Evolutionary conservation across 140 eudicot genomes (phyloP), one percentile per base, ranked within the genome.

Genomic region (Anethum foeniculum): DNA sequence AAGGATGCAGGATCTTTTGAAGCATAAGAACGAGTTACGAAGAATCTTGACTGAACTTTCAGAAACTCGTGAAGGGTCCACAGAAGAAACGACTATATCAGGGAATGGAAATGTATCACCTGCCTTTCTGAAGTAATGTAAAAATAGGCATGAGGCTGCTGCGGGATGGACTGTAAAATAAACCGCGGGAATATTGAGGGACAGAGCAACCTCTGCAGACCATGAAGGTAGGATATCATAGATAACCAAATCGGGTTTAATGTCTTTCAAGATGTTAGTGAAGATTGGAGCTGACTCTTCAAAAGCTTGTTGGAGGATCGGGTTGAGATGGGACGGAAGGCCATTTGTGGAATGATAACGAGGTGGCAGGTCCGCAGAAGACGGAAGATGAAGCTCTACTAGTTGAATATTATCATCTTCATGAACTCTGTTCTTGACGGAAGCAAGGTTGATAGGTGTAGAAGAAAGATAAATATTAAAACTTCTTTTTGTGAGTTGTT

Each of bases 191-290:
- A 84, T 86, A 21, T 80, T 46, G 2, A 27, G 71, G 1, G 34
- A 14, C 7, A 36, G 18, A 16, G 89, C 87, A 3, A 39, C 64
- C 25, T 28, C 73, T 13, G 85, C 71, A 46, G 80, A 83, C 90
- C 90, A 86, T 7, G 62, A 77, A 51, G 64, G 83, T 38, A 58
- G 5, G 32, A 78, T 75, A 30, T 86, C 90, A 54, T 78, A 78
- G 0, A 86, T 10, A 30, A 86, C 47, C 15, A 81, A 30, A 67
- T 84, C 85, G 0, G 90, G 87, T 0, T 79, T 74, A 4, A 81
- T 52, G 7, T 64, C 60, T 32, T 65, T 34, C 39, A 86, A 77
- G 67, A 81, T 54, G 39, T 44, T 11, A 15, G 39, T 27, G 56
- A 83, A 81, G 39, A 15, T 9, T 19, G 84, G 80, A 5, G 46